Base-by-base conservation (phyloP, 2,329 filamentous ascomycete genomes). In the Neofusicoccum parvum region DNA sequence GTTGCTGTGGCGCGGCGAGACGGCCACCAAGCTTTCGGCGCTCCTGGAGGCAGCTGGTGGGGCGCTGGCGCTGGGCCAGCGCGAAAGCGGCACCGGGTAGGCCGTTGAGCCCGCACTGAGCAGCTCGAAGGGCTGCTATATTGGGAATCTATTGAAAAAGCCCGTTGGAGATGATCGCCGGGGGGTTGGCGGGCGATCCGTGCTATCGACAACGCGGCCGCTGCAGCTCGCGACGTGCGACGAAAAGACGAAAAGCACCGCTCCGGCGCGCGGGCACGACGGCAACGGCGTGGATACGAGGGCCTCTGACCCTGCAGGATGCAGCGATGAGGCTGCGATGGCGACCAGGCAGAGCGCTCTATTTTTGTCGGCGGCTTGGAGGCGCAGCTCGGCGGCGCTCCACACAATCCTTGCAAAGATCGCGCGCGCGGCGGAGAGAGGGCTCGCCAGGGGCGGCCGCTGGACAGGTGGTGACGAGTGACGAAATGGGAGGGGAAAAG, bases 401-500 rank as follows among this genome's bases (percentile, higher is more conserved):
- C 56, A 60, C 56, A 60, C 56, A 15, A 60, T 60, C 56, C 56
- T 39, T 60, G 56, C 56, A 60, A 60, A 60, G 56, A 60, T 60
- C 56, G 56, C 56, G 56, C 56, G 56, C 56, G 23, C 56, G 56
- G 56, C 56, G 56, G 41, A 46, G 41, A n/a, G 56, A 12, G 56
- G 43, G 43, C 56, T 60, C 43, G 32, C 56, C 41, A 56, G 43
- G 56, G 41, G 56, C 54, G 54, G 39, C 41, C 20, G 54, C 54
- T 41, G 56, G 56, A 39, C 56, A 60, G 56, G 41, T 48, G 41
- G 41, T 48, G 56, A 60, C 56, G 56, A 15, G 56, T 60, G 56
- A 60, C 56, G 56, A 60, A 60, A 60, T 60, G 56, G 56, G 56
- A 60, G 56, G 56, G 54, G 56, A 48, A 60, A 60, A 60, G 56